Conservation (phyloP, 768 basidiomycete species). For the Neoboletus brunneissimus region DNA sequence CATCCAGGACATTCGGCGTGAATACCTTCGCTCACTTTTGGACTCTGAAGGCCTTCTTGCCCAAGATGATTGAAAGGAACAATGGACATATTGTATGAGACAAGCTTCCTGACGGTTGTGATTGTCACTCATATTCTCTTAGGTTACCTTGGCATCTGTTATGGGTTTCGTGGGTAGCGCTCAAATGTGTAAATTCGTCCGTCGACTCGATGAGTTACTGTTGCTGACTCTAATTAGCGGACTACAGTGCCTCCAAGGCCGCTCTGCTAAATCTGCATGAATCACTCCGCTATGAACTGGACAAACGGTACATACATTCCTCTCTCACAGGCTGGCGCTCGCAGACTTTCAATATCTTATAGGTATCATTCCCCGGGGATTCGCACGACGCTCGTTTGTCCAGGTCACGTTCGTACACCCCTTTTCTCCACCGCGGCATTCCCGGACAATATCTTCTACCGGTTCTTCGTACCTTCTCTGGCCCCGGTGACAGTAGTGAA, state of each 20-base stretch:
- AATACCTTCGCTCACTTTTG: slow-evolving; percentile 91
- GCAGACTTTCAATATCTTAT: slow-evolving; percentile 1
- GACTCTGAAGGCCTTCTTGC: slow-evolving; percentile 91
- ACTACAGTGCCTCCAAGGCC: slow-evolving; percentile 92
- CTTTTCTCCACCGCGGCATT: slow-evolving; percentile 66
- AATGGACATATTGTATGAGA: slow-evolving; percentile 80
- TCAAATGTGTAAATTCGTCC: slow-evolving; percentile 61
- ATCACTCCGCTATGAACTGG: slow-evolving; percentile 84
- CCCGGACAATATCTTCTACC: slow-evolving; percentile 49
- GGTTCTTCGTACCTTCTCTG: slow-evolving; percentile 76
- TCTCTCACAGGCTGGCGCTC: neutral
- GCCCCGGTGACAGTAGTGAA: slow-evolving; percentile 76
- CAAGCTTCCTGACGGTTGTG: neutral
- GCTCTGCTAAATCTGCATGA: slow-evolving; percentile 81
- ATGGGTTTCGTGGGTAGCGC: slow-evolving; percentile 69
- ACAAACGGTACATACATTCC: slow-evolving; percentile 53
- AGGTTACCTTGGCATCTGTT: slow-evolving; percentile 80
- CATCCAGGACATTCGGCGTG: slow-evolving; percentile 76
- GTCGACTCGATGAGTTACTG: neutral
- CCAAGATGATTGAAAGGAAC: slow-evolving; percentile 74
- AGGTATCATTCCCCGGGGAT: slow-evolving; percentile 74
- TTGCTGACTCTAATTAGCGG: slow-evolving; percentile 47
- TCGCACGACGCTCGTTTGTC: slow-evolving; percentile 83
- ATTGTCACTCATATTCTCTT: slow-evolving; percentile 15
- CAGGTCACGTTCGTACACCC: slow-evolving; percentile 75